Base-by-base conservation (phyloP, 2,329 filamentous ascomycete genomes). In the Sarocladium brachiariae region DNA sequence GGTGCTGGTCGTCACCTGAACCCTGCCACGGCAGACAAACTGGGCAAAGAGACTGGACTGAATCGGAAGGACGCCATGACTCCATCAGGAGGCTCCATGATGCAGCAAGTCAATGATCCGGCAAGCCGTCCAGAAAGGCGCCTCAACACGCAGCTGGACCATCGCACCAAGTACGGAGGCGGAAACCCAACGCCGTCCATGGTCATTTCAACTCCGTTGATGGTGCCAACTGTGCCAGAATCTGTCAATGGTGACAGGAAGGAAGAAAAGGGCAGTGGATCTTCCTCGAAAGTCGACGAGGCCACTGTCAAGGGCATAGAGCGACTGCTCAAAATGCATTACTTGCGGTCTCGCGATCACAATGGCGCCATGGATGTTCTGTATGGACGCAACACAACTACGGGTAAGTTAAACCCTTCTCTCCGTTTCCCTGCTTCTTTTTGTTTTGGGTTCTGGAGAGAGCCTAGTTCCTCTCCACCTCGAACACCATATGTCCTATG, bases 361-460 rank as follows among this genome's bases (percentile, higher is more conserved):
- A 57, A 59, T 23, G 52, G 51, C 2, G 54, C 57, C 16, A 51
- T 56, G 18, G 55, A 61, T n/a, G 57, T 62, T 21, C 39, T 63
- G 14, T 63, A 63, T 48, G 60, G 59, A 19, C 49, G 50, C 18
- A 50, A 54, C 35, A 50, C 41, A 50, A 51, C n/a, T 47, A 53
- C 51, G 51, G 48, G 45, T 52, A 41, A 50, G 55, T 16, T 50
- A 52, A 25, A n/a, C n/a, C n/a, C n/a, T n/a, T n/a, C n/a, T n/a
- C n/a, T n/a, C n/a, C n/a, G n/a, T n/a, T n/a, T n/a, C n/a, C n/a
- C n/a, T n/a, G n/a, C n/a, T n/a, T n/a, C n/a, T n/a, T n/a, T n/a
- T n/a, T n/a, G n/a, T n/a, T n/a, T n/a, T n/a, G n/a, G n/a, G n/a
- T n/a, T n/a, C n/a, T n/a, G n/a, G n/a, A n/a, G n/a, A n/a, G n/a